Base-by-base conservation (phyloP, 2,329 filamentous ascomycete species). In the Neoarthrinium moseri region DNA sequence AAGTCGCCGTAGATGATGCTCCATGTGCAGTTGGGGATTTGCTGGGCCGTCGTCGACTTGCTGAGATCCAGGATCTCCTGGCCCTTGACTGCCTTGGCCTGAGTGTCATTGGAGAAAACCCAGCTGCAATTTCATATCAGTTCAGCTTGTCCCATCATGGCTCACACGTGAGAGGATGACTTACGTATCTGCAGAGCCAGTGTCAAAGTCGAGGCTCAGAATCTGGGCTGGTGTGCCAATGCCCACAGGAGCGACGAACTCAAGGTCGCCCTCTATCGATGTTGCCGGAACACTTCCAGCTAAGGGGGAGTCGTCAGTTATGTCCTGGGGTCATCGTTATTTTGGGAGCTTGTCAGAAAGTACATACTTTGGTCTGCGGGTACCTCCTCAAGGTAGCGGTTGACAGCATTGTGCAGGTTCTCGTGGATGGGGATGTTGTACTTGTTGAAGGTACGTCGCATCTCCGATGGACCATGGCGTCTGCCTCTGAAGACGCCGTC, bases 131-230 rank as follows among this genome's bases (percentile, higher is more conserved):
- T 22, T n/a, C 4, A 26, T 13, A 23, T 39, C 15, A 45, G 22
- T n/a, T 13, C 10, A 39, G 17, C n/a, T n/a, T n/a, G n/a, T n/a
- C n/a, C n/a, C n/a, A n/a, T n/a, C n/a, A n/a, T n/a, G n/a, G n/a
- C n/a, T n/a, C n/a, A n/a, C n/a, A n/a, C n/a, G n/a, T n/a, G 8
- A 22, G n/a, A 21, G 22, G 22, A 11, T 17, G 37, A 81, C 86
- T 78, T 77, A 94, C 84, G 78, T 64, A 48, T 81, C 78, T 8
- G 72, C 67, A 6, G 77, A 81, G 10, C 77, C 78, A 2, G 75
- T 80, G 52, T 80, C 77, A 20, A 80, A 53, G n/a, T 75, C 69
- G 33, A 80, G 56, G 37, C 69, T 71, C 33, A 78, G 45, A 5
- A 57, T 62, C 50, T 80, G 75, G 1, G 72, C 66, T 0, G 76